phyloP scores from a whole-genome alignment of 1,139 yeast species.

The Pneumocystis wakefieldiae region DNA sequence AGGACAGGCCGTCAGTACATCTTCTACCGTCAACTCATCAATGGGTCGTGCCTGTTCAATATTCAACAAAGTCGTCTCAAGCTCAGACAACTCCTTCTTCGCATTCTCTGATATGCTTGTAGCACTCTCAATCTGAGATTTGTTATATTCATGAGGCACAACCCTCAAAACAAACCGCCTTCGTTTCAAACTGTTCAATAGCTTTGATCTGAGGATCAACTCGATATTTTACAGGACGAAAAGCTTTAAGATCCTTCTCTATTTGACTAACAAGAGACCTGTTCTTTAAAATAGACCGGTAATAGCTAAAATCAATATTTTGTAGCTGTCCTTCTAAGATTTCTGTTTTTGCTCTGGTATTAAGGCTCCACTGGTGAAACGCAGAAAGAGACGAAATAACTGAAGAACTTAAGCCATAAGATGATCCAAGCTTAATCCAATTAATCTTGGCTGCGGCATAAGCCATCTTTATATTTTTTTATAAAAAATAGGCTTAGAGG shows the following conservation, averaged over 20 bases:
- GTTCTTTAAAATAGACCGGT: slow-evolving; percentile 72
- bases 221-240: slow-evolving; percentile 75
- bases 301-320: slow-evolving; percentile 65
- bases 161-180: slow-evolving; percentile 36
- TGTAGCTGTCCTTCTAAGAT: slow-evolving; percentile 59
- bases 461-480: slow-evolving; percentile 13
- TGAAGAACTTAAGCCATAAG: slow-evolving; percentile 82
- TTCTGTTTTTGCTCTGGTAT: slow-evolving; percentile 71
- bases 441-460: slow-evolving; percentile 76
- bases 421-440: slow-evolving; percentile 83
- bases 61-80: slow-evolving; percentile 77
- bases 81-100: slow-evolving; percentile 66
- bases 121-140: slow-evolving; percentile 58
- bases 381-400: slow-evolving; percentile 78
- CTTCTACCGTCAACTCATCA: slow-evolving; percentile 91
- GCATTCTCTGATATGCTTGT: slow-evolving; percentile 84
- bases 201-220: slow-evolving; percentile 80
- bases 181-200: slow-evolving; percentile 83
- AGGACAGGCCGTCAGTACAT: slow-evolving; percentile 87
- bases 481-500: too few relatives aligned
- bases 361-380: slow-evolving; percentile 97
- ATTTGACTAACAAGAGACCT: slow-evolving; percentile 64
- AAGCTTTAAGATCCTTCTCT: slow-evolving; percentile 56
- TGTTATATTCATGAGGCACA: neutral
- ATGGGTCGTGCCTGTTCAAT: slow-evolving; percentile 96